Conservation (phyloP, 202 grass and related monocot genomes). For the Thinopyrum obtusiflorum region DNA sequence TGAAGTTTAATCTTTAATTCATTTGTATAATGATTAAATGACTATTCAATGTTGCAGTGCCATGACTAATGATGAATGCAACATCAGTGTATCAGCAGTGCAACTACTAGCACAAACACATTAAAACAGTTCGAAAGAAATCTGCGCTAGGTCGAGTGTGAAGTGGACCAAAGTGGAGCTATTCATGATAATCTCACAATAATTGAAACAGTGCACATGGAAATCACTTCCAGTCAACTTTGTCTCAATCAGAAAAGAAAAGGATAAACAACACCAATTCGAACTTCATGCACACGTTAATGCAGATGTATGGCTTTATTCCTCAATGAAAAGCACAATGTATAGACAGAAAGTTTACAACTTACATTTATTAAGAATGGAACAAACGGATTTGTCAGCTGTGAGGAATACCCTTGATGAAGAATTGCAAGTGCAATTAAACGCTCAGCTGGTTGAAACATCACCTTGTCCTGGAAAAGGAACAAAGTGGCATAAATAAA, state of each 20-base stretch:
- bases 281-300: neutral
- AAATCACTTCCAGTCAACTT: neutral
- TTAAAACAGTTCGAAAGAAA: neutral
- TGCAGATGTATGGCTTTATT: conserved; percentile 24
- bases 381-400: conserved; percentile 74
- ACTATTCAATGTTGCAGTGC: neutral
- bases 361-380: conserved; percentile 83
- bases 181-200: neutral
- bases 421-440: conserved; percentile 87
- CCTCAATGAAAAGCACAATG: conserved; percentile 4
- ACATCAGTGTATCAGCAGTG: neutral
- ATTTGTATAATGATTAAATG: neutral
- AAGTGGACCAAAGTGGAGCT: neutral
- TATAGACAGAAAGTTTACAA: conserved; percentile 21
- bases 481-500: conserved; percentile 8
- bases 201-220: neutral
- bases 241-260: neutral
- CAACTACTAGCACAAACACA: neutral
- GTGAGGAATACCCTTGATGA: conserved; percentile 61
- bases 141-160: neutral
- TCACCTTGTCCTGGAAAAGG: conserved; percentile 66
- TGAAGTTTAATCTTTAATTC: conserved; percentile 1
- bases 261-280: neutral
- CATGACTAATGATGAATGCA: neutral
- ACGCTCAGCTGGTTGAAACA: conserved; percentile 79